Base-by-base conservation (phyloP, 2,329 filamentous ascomycete species). In the Fusarium verrucosum region DNA sequence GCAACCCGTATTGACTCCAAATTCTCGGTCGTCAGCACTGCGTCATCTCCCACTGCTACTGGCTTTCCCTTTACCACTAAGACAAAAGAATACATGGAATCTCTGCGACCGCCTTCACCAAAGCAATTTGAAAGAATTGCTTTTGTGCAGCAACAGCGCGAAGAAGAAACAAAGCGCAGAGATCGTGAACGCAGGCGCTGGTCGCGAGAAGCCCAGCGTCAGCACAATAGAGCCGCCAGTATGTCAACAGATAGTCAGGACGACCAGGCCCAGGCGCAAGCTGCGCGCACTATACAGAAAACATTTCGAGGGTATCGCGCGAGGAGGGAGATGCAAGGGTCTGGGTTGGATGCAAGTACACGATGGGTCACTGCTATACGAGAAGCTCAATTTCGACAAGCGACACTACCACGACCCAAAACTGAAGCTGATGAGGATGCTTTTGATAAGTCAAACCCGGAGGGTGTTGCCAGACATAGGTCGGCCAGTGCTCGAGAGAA, bases 231-330 rank as follows among this genome's bases (percentile, higher is more conserved):
- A 54, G 60, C 41, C 19, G 44, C 41, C 16, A 66, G 52, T 47
- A 57, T 52, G 60, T 62, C 55, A 10, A 50, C 41, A 10, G 32
- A 33, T 7, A 59, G 40, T 11, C 53, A 65, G 16, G 45, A 70
- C 28, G 72, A 73, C 38, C 67, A 69, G 25, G 72, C 76, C 23
- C 77, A 80, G 42, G 72, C 77, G 20, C 77, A 80, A 45, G 87
- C 87, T 4, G 86, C 86, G 5, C 79, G 78, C 20, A 70, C 86
- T 23, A 89, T 89, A 42, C 87, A 92, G 79, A 87, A 89, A 66
- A 90, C 88, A 23, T 96, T 93, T 74, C 84, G 92, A 30, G 92
- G 92, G 7, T 92, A 96, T 75, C 84, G 90, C 50, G 83, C 86
- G 44, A 84, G 92, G 38, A 81, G 92, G 43, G 88, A 92, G 74